Conservation (phyloP, 306 rosid genomes). For the Prunus mongolica region DNA sequence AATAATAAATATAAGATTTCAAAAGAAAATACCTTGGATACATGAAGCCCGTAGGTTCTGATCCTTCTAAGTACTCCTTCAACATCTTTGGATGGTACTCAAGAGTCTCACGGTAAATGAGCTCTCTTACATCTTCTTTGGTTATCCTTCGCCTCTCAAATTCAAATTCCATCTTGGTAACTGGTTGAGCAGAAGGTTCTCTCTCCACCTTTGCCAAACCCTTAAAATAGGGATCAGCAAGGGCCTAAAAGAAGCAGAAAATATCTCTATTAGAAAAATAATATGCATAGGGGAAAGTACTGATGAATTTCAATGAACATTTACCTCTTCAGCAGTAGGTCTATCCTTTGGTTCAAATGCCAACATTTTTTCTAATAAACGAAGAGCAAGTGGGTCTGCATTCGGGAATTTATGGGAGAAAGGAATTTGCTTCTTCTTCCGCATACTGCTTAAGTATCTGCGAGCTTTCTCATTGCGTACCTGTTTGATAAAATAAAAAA, state of each 20-base stretch:
- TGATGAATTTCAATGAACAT: conserved; percentile 13
- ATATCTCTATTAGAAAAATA: conserved; percentile 11
- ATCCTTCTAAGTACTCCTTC: conserved; percentile 89
- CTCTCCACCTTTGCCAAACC: conserved; percentile 99
- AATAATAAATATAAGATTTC: background rate
- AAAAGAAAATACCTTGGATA: conserved; percentile 79
- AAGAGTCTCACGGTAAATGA: conserved; percentile 84
- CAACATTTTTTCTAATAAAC: conserved; percentile 89
- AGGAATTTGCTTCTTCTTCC: conserved; percentile 86
- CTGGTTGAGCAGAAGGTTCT: conserved; percentile 96
- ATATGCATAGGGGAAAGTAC: conserved; percentile 13
- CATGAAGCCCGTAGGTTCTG: conserved; percentile 95
- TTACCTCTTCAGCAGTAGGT: conserved; percentile 97
- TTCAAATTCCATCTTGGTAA: conserved; percentile 99
- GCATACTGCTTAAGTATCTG: conserved; percentile 93
- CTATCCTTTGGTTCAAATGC: conserved; percentile 97
- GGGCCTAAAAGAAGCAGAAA: conserved; percentile 57
- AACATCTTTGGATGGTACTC: conserved; percentile 98
- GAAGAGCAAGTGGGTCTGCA: conserved; percentile 95
- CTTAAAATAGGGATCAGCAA: conserved; percentile 96
- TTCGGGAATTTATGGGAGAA: conserved; percentile 88
- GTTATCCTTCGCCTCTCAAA: conserved; percentile 98
- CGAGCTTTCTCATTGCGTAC: conserved; percentile 96
- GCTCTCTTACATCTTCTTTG: conserved; percentile 97
- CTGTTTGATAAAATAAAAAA: conserved; percentile 32